These are phyloP conservation scores for Pelargonium myrrhifolium DNA, from an alignment of 441 rosid genomes.

Conservation along the genomic window DNA sequence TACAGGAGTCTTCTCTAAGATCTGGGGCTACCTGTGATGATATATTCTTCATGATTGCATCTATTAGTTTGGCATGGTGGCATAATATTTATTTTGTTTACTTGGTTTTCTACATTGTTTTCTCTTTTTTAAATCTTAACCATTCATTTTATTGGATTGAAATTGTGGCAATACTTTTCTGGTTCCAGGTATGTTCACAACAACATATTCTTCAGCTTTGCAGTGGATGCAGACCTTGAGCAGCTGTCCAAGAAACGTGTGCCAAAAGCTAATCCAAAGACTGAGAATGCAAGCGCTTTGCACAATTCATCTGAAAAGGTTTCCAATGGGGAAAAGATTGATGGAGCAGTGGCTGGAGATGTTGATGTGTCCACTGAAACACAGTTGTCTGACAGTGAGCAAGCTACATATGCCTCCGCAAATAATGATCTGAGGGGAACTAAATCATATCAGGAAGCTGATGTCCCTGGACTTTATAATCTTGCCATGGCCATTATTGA, in stretches of 20 bases:
- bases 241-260: slow-evolving; percentile 56
- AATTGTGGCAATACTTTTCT: background rate
- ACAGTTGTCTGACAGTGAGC: slow-evolving; percentile 80
- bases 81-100: background rate
- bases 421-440: slow-evolving; percentile 99
- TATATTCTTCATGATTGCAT: too few relatives aligned
- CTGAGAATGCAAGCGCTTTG: slow-evolving; percentile 21
- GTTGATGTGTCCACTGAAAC: slow-evolving; percentile 43
- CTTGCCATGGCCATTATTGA: slow-evolving; percentile 99
- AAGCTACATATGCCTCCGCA: slow-evolving; percentile 99
- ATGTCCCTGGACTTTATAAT: slow-evolving; percentile 86
- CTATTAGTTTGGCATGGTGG: too few relatives aligned
- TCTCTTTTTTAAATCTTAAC: background rate
- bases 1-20: too few relatives aligned
- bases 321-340: slow-evolving; percentile 32
- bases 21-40: too few relatives aligned
- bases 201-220: slow-evolving; percentile 35
- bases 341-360: slow-evolving; percentile 33
- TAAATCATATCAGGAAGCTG: slow-evolving; percentile 96
- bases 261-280: slow-evolving; percentile 24
- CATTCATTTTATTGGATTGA: background rate
- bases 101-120: background rate
- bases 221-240: slow-evolving; percentile 89
- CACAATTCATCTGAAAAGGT: slow-evolving; percentile 33
- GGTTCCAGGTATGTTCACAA: background rate